Evolutionary conservation across 2,329 filamentous ascomycete genomes (phyloP), one percentile per base, ranked within the genome.

Genomic region (Exophiala xenobiotica): DNA sequence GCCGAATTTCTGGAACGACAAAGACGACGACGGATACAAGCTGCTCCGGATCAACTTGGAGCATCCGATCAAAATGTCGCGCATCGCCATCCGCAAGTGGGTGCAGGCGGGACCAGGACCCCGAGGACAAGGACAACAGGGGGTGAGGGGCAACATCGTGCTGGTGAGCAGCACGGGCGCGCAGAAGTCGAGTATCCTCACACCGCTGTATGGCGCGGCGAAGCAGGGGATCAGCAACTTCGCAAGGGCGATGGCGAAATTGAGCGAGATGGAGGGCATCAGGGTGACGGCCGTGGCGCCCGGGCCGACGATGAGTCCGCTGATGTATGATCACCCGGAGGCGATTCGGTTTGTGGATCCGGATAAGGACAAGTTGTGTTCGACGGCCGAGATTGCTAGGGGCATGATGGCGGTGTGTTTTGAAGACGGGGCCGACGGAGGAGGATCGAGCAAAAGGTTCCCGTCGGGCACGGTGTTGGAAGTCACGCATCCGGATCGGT

Each of bases 221-320:
- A 78, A 78, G 51, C 73, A 77, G 49, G 75, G 67, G 4, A 69
- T 78, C 53, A 73, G 61, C 40, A 74, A 74, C 8, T 67, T 78
- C 29, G 53, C 82, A 4, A 74, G 79, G 47, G 72, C 70, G 2
- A 64, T 83, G 11, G 74, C 67, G 0, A 64, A 68, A 1, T 69
- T 83, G 4, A 78, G 81, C 14, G 26, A 46, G 6, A 62, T 61
- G 1, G 59, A 77, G 19, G 76, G 76, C 0, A 79, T 84, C 46
- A 67, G 79, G 0, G 79, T 83, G 9, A 82, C 79, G 16, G 80
- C 76, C 3, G 80, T 83, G 2, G 80, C 80, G 5, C 81, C 81
- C 0, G 81, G 49, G 4, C 48, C 48, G 41, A 51, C 48, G 18
- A 51, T 51, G 48, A 46, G 41, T 12, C 48, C 48, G 12, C 48